Evolutionary conservation across 2,329 filamentous ascomycete species (phyloP), one percentile per base, ranked within the genome.

Genomic region (Colletotrichum cereale): DNA sequence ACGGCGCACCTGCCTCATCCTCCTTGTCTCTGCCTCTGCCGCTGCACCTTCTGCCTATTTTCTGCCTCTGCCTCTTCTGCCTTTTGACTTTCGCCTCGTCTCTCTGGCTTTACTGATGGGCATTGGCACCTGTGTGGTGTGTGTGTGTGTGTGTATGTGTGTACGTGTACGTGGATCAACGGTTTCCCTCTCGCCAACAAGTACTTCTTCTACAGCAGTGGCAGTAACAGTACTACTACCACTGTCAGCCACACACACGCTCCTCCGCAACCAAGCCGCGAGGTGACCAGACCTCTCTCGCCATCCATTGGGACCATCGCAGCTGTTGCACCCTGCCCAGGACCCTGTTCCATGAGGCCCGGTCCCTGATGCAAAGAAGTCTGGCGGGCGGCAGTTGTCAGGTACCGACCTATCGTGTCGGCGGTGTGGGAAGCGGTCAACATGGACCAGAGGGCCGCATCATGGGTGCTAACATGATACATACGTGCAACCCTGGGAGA

Each of bases 391-490:
- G 52, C 57, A 56, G 50, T 62, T 57, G 52, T 40, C 52, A 68
- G 50, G 68, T 68, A 63, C 53, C 52, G 16, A 52, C 50, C 65
- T 68, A 63, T 58, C 64, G 40, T 47, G 24, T 24, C 65, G 44
- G 68, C 68, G 68, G 68, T 71, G 68, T 68, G 58, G 24, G 47
- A 63, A 62, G 64, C 68, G 65, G 65, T 68, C 58, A 68, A 53
- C 44, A 18, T 47, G 34, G 26, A 34, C 57, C 6, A 31, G n/a
- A 40, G 40, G 44, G n/a, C 16, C 18, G 29, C 24, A 47, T 58
- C 21, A 40, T 56, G 36, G 14, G 42, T 68, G 68, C 68, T 71
- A 71, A 42, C 64, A 63, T n/a, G 65, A 57, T 68, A 71, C 63
- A 67, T 38, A 38, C 5, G 31, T 38, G 52, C 52, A 56, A 38